These are phyloP conservation scores for Dillenia suffruticosa DNA, from an alignment of 164 flowering plant species.

Conservation along the genomic window DNA sequence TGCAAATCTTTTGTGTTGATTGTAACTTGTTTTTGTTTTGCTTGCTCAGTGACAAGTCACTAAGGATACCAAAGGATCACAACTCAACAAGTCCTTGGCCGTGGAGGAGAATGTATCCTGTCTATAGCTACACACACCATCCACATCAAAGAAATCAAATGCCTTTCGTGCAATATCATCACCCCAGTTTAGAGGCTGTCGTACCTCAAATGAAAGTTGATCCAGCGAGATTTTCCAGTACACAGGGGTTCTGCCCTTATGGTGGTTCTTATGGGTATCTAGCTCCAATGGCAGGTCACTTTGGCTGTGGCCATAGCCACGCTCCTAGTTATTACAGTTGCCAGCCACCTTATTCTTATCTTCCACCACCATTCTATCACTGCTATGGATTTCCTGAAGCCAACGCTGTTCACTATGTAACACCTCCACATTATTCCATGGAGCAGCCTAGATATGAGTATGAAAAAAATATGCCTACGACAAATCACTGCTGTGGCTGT, in stretches of 20 bases:
- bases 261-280: slow-evolving; percentile 24
- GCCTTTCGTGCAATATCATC: slow-evolving; percentile 13
- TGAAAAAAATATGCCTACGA: slow-evolving; percentile 24
- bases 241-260: slow-evolving; percentile 22
- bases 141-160: slow-evolving; percentile 14
- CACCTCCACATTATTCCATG: slow-evolving; percentile 30
- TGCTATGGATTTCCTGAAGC: slow-evolving; percentile 20
- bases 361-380: slow-evolving; percentile 15
- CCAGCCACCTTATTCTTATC: slow-evolving; percentile 31
- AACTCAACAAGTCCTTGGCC: not conserved
- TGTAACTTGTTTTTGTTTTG: slow-evolving; percentile 1
- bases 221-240: slow-evolving; percentile 5
- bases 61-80: not conserved
- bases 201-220: slow-evolving; percentile 26
- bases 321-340: slow-evolving; percentile 21
- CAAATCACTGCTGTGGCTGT: slow-evolving; percentile 46
- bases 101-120: slow-evolving; percentile 28
- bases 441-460: slow-evolving; percentile 41
- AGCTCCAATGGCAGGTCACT: slow-evolving; percentile 23
- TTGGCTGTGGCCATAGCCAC: slow-evolving; percentile 31
- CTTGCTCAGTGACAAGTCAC: not conserved
- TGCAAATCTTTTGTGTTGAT: not conserved
- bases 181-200: slow-evolving; percentile 15
- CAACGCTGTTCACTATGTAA: slow-evolving; percentile 25
- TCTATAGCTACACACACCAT: slow-evolving; percentile 24